Percentiles rank a stretch among this genome's conserved stretches.
phyloP scores from a whole-genome alignment of 345 rosid genomes.

The Melastoma malabathricum region DNA sequence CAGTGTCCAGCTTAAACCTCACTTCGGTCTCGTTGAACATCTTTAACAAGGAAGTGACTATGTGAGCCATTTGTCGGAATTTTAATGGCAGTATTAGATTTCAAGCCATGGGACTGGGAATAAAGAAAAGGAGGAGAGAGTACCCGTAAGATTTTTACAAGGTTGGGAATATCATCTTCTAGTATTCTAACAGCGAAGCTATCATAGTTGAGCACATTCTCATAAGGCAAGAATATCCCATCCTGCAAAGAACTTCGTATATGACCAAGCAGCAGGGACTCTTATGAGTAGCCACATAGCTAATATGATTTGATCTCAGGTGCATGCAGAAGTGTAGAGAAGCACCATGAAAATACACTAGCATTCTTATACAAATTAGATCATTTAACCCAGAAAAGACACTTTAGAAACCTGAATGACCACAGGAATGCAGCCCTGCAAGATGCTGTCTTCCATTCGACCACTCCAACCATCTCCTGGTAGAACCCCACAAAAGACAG shows the following conservation, averaged over 20 bases:
- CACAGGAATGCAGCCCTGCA: constrained; percentile 97
- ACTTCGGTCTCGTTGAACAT: constrained; percentile 65
- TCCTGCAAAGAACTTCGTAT: constrained; percentile 31
- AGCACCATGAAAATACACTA: neutral
- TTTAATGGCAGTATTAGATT: neutral
- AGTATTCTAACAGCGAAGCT: constrained; percentile 78
- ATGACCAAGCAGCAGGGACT: neutral
- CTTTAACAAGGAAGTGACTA: constrained; percentile 16
- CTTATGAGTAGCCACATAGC: neutral
- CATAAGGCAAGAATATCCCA: constrained; percentile 88
- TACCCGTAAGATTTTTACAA: constrained; percentile 81
- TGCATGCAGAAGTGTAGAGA: neutral
- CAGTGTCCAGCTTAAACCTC: constrained; percentile 47
- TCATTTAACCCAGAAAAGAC: constrained; percentile 5
- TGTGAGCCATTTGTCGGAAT: neutral
- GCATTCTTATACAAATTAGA: neutral
- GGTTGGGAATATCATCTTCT: constrained; percentile 83
- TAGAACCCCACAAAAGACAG: constrained; percentile 81
- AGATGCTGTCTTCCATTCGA: constrained; percentile 92
- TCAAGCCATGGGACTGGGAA: neutral
- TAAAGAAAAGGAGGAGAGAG: constrained; percentile 4
- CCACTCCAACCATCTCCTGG: constrained; percentile 99
- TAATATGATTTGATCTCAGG: neutral
- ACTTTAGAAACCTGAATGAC: constrained; percentile 60
- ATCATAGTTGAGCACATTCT: constrained; percentile 83